Evolutionary conservation across 1,139 yeast species (phyloP), one percentile per base, ranked within the genome.

Genomic region (Saccharomycopsis hybrid): DNA sequence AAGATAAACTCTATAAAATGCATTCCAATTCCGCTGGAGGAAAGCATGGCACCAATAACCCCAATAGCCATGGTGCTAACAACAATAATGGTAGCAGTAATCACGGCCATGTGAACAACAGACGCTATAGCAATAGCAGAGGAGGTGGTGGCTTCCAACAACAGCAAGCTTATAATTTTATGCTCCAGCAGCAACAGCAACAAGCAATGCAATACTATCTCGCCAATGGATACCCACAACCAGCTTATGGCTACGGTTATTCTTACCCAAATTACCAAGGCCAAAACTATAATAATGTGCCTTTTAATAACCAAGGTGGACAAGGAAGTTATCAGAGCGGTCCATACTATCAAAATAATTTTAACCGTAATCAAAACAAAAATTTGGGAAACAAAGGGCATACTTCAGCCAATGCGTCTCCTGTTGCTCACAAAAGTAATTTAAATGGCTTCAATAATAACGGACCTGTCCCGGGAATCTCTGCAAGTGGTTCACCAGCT

Each of bases 381-480:
- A 13, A 31, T 25, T 3, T 18, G 11, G 41, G 41, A 29, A 18
- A 33, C 18, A 9, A 36, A 8, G 33, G 33, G 2, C n/a, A n/a
- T n/a, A n/a, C 24, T 28, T 27, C 45, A 11, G 29, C 37, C 13
- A 29, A 5, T 28, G 28, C 48, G 7, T 39, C 48, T 13, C 43
- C 45, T 5, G 41, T 41, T 4, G 33, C 45, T 13, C 46, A 33
- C 30, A 43, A 36, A 31, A 43, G 24, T 18, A 31, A 25, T 25
- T 43, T 33, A n/a, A 32, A 43, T 33, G n/a, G 13, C 29, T 29
- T 31, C 29, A 43, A 43, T 31, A 7, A 8, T 18, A 31, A n/a
- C n/a, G n/a, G 33, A 27, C 44, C 28, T 28, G 3, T 13, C 25
- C 36, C 28, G 25, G 27, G 11, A 11, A 29, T 28, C 8, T 29